Conservation (phyloP, 805 yeast genomes). For the Clavispora vitiphila region DNA sequence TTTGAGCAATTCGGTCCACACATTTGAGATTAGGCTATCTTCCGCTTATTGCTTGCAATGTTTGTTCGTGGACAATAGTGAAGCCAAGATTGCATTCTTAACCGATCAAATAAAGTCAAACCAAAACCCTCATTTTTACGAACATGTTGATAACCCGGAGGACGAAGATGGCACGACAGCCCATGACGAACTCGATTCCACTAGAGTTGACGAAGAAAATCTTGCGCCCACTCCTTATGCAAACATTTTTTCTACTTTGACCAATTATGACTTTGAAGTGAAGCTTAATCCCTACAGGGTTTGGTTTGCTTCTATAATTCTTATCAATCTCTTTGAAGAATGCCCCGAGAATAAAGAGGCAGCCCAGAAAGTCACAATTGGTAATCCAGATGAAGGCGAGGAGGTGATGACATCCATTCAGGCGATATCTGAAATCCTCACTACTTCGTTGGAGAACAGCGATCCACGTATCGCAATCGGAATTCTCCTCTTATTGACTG, state of each 20-base stretch:
- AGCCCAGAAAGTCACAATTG: slow-evolving; percentile 48
- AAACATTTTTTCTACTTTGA: slow-evolving; percentile 64
- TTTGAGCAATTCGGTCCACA: slow-evolving; percentile 72
- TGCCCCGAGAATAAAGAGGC: slow-evolving; percentile 43
- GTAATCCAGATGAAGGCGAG: slow-evolving; percentile 58
- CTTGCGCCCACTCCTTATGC: slow-evolving; percentile 33
- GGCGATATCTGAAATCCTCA: slow-evolving; percentile 69
- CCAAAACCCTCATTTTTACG: slow-evolving; percentile 21
- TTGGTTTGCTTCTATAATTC: slow-evolving; percentile 74
- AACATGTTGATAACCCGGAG: slow-evolving; percentile 9
- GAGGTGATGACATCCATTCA: slow-evolving; percentile 68
- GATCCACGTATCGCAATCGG: slow-evolving; percentile 79
- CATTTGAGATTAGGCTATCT: slow-evolving; percentile 76
- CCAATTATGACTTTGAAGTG: slow-evolving; percentile 62
- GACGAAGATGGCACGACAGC: slow-evolving; percentile 1
- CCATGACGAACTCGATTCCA: background rate
- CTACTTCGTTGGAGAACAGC: slow-evolving; percentile 51
- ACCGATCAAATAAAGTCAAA: slow-evolving; percentile 55
- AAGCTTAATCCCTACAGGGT: slow-evolving; percentile 79
- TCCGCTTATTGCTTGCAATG: slow-evolving; percentile 63
- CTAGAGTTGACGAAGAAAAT: slow-evolving; percentile 2
- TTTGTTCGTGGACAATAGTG: slow-evolving; percentile 59
- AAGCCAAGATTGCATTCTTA: slow-evolving; percentile 58
- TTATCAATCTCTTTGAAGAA: slow-evolving; percentile 59
- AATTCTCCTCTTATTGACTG: slow-evolving; percentile 65